These are phyloP conservation scores for Picochlorum sp. DNA, from an alignment of 139 green algal species.

Conservation along the genomic window DNA sequence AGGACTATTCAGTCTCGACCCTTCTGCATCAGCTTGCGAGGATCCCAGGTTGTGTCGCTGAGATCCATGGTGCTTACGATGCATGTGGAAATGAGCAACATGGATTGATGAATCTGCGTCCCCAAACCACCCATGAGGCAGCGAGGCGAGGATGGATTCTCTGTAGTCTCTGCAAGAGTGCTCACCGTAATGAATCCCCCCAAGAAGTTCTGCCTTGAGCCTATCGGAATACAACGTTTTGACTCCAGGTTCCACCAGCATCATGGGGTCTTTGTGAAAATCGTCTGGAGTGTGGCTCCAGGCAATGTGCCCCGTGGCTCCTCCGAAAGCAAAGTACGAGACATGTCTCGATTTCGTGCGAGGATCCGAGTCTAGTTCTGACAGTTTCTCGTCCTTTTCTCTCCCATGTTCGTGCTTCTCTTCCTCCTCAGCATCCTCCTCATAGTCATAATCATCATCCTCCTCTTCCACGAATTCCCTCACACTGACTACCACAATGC, in stretches of 20 bases:
- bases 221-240: slow-evolving; percentile 23
- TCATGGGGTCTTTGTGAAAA: slow-evolving; percentile 63
- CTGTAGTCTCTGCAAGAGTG: slow-evolving; percentile 88
- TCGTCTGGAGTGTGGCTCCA: slow-evolving; percentile 71
- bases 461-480: slow-evolving; percentile 8
- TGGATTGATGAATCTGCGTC: slow-evolving; percentile 68
- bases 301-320: slow-evolving; percentile 43
- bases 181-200: slow-evolving; percentile 73
- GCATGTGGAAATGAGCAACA: slow-evolving; percentile 70
- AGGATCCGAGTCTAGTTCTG: slow-evolving; percentile 11
- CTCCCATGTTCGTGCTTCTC: slow-evolving; percentile 10
- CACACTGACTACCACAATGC: slow-evolving; percentile 75
- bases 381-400: slow-evolving; percentile 5
- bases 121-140: slow-evolving; percentile 64
- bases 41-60: slow-evolving; percentile 12
- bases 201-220: slow-evolving; percentile 45
- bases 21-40: neutral
- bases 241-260: slow-evolving; percentile 41
- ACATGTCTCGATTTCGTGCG: slow-evolving; percentile 57
- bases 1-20: neutral
- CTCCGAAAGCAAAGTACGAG: slow-evolving; percentile 84
- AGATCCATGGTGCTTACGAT: slow-evolving; percentile 35
- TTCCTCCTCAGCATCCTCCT: slow-evolving; percentile 17
- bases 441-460: slow-evolving; percentile 9
- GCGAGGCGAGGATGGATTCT: slow-evolving; percentile 61